Percentiles rank a stretch among this genome's conserved stretches.
Evolutionary conservation across 306 rosid species (phyloP).

Genomic region (Luffa acutangula): DNA sequence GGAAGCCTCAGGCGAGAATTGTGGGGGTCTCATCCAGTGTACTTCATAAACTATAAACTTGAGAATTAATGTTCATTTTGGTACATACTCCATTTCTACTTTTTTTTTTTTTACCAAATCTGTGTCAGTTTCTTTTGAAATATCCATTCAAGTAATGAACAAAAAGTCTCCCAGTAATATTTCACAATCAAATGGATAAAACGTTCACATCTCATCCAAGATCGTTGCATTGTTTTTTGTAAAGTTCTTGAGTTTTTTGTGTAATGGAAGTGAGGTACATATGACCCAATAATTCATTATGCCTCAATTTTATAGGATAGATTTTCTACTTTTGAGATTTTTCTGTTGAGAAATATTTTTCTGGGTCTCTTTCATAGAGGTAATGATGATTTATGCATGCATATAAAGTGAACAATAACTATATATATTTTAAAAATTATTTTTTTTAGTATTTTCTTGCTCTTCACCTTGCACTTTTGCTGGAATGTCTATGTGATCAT

Average conservation of each 20-base stretch:
- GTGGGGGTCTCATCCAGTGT: too few relatives aligned
- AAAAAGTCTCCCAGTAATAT: not conserved
- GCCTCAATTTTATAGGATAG: not conserved
- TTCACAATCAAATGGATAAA: too few relatives aligned
- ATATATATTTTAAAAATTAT: not conserved
- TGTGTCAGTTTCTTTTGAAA: not conserved
- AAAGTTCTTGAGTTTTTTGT: not conserved
- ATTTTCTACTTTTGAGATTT: not conserved
- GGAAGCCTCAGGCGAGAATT: too few relatives aligned
- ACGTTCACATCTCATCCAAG: too few relatives aligned
- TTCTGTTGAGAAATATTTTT: not conserved
- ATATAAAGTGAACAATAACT: not conserved
- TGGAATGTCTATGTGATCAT: not conserved
- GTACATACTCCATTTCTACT: not conserved
- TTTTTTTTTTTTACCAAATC: not conserved
- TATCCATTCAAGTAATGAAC: not conserved
- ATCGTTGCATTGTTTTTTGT: not conserved
- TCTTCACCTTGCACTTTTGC: not conserved
- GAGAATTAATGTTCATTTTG: too few relatives aligned
- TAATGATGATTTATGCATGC: not conserved
- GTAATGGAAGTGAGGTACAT: not conserved
- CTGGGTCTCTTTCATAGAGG: not conserved
- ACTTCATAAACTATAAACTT: too few relatives aligned
- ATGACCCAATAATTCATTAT: not conserved
- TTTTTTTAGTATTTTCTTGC: not conserved